phyloP scores from a whole-genome alignment of 306 rosid genomes.

The Luffa acutangula region DNA sequence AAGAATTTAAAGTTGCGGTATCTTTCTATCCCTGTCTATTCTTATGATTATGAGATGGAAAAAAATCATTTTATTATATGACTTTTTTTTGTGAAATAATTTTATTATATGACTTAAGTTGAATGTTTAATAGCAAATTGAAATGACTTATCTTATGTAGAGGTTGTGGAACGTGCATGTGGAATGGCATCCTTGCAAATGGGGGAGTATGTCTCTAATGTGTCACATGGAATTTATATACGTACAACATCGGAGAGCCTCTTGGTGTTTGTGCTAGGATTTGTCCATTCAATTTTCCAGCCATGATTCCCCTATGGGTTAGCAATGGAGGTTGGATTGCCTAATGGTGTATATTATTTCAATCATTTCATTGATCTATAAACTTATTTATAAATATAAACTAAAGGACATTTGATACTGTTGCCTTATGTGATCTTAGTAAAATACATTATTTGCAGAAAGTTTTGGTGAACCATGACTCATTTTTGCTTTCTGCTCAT shows the following conservation, averaged over 20 bases:
- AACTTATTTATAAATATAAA: too few relatives aligned
- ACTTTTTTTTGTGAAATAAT: not conserved
- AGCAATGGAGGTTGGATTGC: too few relatives aligned
- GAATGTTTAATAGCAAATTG: slow-evolving; percentile 10
- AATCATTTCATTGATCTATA: too few relatives aligned
- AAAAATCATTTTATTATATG: not conserved
- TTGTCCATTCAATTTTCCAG: slow-evolving; percentile 94
- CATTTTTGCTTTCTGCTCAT: too few relatives aligned
- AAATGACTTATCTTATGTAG: too few relatives aligned
- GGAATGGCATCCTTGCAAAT: too few relatives aligned
- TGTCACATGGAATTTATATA: slow-evolving; percentile 6
- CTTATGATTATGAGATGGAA: not conserved
- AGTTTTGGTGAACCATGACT: too few relatives aligned
- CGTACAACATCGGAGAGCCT: slow-evolving; percentile 74
- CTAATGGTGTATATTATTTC: too few relatives aligned
- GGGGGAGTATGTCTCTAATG: too few relatives aligned
- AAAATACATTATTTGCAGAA: too few relatives aligned
- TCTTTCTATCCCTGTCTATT: slow-evolving; percentile 6
- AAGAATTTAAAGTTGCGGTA: slow-evolving; percentile 76
- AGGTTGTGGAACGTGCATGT: too few relatives aligned
- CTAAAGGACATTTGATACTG: slow-evolving; percentile 14
- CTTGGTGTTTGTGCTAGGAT: slow-evolving; percentile 93
- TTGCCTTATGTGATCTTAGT: too few relatives aligned
- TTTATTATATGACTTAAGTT: not conserved
- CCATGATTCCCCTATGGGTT: slow-evolving; percentile 85